phyloP scores from a whole-genome alignment of 768 basidiomycete species.

The Mycena vitilis region DNA sequence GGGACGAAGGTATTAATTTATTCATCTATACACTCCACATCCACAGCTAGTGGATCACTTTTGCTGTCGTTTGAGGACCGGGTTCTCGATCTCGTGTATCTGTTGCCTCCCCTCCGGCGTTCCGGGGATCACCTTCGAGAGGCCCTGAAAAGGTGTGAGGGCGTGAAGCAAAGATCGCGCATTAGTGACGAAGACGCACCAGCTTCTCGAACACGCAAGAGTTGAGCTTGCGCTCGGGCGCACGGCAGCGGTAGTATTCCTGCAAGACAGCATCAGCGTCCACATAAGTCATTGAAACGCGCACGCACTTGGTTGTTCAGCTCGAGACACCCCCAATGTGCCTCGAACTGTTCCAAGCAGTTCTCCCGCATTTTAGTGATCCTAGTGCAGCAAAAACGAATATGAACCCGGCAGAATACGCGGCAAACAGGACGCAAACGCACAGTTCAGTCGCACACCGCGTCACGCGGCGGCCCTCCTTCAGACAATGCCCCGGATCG shows the following conservation, averaged over 20 bases:
- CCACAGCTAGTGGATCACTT: conserved; percentile 60
- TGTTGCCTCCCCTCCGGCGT: conserved; percentile 83
- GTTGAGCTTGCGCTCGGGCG: conserved; percentile 89
- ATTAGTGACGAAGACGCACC: conserved; percentile 59
- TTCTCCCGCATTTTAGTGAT: conserved; percentile 94
- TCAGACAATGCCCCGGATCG: conserved; percentile 92
- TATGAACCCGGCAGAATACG: not conserved
- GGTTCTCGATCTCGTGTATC: conserved; percentile 89
- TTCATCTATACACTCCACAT: conserved; percentile 12
- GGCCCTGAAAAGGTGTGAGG: conserved; percentile 64
- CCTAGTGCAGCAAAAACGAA: conserved; percentile 52
- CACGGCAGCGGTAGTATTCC: conserved; percentile 92
- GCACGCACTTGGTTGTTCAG: conserved; percentile 88
- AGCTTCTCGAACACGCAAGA: conserved; percentile 97
- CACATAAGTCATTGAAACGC: not conserved
- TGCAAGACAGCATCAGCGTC: conserved; percentile 44
- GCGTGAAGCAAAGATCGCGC: not conserved
- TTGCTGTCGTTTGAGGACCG: conserved; percentile 86
- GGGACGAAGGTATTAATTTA: conserved; percentile 16
- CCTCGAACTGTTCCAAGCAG: conserved; percentile 87
- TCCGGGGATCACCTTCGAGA: conserved; percentile 92
- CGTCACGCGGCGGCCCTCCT: conserved; percentile 95
- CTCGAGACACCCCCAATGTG: conserved; percentile 96
- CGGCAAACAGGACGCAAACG: conserved; percentile 46
- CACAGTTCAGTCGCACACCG: conserved; percentile 95